Evolutionary conservation across 164 flowering plant genomes (phyloP).

Genomic region (Tinospora cordifolia): DNA sequence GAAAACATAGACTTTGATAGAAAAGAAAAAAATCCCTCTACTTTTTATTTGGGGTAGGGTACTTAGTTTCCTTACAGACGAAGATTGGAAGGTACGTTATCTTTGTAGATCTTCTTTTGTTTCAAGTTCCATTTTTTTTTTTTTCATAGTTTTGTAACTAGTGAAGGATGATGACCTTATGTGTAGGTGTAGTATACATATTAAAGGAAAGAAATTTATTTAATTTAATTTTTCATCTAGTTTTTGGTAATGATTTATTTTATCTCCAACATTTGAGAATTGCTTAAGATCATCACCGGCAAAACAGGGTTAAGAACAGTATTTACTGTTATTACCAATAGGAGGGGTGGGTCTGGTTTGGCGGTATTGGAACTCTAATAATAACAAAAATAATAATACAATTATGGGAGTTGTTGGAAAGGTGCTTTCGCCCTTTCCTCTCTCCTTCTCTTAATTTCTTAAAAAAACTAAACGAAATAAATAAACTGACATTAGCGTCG

Average conservation of each 20-base stretch:
- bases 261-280: too few relatives aligned
- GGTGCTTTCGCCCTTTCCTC: constrained; percentile 3
- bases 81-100: not conserved
- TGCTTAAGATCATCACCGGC: not conserved
- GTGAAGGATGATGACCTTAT: not conserved
- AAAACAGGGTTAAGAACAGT: not conserved
- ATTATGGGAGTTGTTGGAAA: constrained; percentile 11
- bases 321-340: not conserved
- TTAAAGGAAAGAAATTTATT: not conserved
- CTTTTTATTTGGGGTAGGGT: not conserved
- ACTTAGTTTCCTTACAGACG: not conserved
- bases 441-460: too few relatives aligned
- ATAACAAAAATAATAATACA: not conserved
- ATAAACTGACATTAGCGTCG: not conserved
- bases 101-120: constrained; percentile 3
- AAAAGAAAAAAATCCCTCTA: not conserved
- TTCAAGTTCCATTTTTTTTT: too few relatives aligned
- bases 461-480: not conserved
- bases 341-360: too few relatives aligned
- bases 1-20: constrained; percentile 3
- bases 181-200: not conserved
- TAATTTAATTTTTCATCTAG: not conserved
- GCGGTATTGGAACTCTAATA: too few relatives aligned
- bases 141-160: too few relatives aligned
- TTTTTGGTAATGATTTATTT: not conserved